Conservation (phyloP, 2,329 filamentous ascomycete genomes). For the Dryadomyces sulphureus region DNA sequence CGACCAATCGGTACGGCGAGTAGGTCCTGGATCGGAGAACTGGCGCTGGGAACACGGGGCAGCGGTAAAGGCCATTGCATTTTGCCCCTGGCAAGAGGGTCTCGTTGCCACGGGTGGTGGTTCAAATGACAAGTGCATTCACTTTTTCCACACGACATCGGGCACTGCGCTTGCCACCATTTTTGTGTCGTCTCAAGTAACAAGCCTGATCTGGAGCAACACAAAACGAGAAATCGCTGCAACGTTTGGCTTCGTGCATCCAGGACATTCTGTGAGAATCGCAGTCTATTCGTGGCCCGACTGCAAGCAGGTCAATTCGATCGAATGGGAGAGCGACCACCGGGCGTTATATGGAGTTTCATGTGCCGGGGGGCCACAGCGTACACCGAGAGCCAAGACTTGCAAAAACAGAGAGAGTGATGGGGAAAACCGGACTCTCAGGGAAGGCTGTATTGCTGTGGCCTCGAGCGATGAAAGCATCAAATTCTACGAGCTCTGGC, state of each 20-base stretch:
- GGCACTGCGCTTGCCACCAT: slow-evolving; percentile 80
- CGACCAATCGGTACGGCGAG: slow-evolving; percentile 7
- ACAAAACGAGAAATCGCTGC: slow-evolving; percentile 78
- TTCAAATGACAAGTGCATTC: slow-evolving; percentile 87
- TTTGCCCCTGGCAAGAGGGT: slow-evolving; percentile 84
- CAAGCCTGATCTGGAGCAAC: slow-evolving; percentile 78
- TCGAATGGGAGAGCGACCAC: slow-evolving; percentile 69
- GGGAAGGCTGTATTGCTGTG: slow-evolving; percentile 77
- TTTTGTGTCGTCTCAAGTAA: slow-evolving; percentile 84
- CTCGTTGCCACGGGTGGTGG: slow-evolving; percentile 85
- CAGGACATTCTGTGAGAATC: slow-evolving; percentile 77
- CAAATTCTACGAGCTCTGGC: slow-evolving; percentile 93
- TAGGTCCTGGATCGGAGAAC: slow-evolving; percentile 43
- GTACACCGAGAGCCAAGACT: slow-evolving; percentile 12
- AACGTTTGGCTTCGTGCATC: slow-evolving; percentile 86
- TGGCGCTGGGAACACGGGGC: slow-evolving; percentile 69
- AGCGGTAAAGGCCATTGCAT: slow-evolving; percentile 91
- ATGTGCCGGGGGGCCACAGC: slow-evolving; percentile 47
- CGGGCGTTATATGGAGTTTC: slow-evolving; percentile 77
- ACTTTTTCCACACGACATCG: slow-evolving; percentile 81
- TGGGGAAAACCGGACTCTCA: slow-evolving; percentile 36
- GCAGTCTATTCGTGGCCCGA: slow-evolving; percentile 92
- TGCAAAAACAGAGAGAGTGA: slow-evolving; percentile 23
- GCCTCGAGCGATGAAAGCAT: slow-evolving; percentile 84
- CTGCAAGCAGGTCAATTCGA: slow-evolving; percentile 69